phyloP scores from a whole-genome alignment of 2,329 filamentous ascomycete genomes.

The Pleurostoma richardsiae region DNA sequence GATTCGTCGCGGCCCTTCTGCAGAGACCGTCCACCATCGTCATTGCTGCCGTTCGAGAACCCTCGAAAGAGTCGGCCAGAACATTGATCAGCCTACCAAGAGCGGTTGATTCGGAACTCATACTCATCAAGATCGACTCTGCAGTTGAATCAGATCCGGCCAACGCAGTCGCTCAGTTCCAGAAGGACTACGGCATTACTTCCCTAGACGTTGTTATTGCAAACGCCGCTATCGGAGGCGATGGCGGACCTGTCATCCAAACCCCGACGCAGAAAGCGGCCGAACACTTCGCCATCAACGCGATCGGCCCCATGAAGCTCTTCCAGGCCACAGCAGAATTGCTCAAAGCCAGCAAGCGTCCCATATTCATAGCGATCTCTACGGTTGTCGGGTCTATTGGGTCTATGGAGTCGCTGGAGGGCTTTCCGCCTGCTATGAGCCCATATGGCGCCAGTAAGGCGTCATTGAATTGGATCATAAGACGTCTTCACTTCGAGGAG shows the following conservation, averaged over 20 bases:
- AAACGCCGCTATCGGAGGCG: constrained; percentile 16
- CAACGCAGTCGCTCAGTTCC: constrained; percentile 9
- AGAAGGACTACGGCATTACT: constrained; percentile 4
- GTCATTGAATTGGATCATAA: constrained; percentile 12
- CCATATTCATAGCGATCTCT: background rate
- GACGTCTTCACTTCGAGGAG: constrained; percentile 15
- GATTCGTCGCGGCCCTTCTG: constrained; percentile 12
- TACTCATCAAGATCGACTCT: constrained; percentile 14
- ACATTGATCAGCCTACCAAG: constrained; percentile 72
- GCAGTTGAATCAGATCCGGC: constrained; percentile 5
- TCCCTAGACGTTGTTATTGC: constrained; percentile 18
- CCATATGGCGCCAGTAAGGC: constrained; percentile 13
- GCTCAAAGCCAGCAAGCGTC: constrained; percentile 3
- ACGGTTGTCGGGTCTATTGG: background rate
- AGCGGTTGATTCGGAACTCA: constrained; percentile 8
- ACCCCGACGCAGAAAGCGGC: constrained; percentile 10
- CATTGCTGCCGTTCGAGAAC: constrained; percentile 17
- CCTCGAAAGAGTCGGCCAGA: constrained; percentile 5
- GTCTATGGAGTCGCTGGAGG: background rate
- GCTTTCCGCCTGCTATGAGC: constrained; percentile 1
- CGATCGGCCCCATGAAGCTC: constrained; percentile 13
- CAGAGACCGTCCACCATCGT: constrained; percentile 16
- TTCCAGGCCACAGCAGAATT: constrained; percentile 16
- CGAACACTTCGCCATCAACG: constrained; percentile 16
- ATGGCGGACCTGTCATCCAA: constrained; percentile 9